Evolutionary conservation across 371 early-diverging fungal species (phyloP).

Genomic region (Mortierella sp.): DNA sequence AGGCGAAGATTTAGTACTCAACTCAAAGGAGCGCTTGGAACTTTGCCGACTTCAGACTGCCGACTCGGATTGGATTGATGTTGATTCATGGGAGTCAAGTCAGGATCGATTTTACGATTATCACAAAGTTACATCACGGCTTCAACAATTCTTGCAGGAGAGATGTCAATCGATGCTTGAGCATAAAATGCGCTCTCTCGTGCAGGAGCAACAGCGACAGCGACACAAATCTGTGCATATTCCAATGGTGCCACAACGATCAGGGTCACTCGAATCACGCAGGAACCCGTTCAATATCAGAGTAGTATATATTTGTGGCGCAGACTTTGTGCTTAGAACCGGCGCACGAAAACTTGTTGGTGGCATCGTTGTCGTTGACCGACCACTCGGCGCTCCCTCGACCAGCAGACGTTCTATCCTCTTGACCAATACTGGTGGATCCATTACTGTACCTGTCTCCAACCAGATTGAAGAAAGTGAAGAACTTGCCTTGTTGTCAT

Average conservation of each 20-base stretch:
- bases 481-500: conserved; percentile 1
- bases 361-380: conserved; percentile 50
- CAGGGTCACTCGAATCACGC: conserved; percentile 43
- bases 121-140: conserved; percentile 41
- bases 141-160: conserved; percentile 43
- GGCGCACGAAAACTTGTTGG: conserved; percentile 44
- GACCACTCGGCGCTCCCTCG: conserved; percentile 45
- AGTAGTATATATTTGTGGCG: conserved; percentile 56
- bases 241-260: conserved; percentile 44
- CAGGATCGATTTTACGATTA: conserved; percentile 36
- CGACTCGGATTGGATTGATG: conserved; percentile 57
- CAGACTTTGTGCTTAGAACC: conserved; percentile 53
- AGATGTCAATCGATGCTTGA: conserved; percentile 28
- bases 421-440: conserved; percentile 24
- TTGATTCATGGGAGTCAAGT: conserved; percentile 53
- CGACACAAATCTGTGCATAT: conserved; percentile 6
- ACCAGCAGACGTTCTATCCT: conserved; percentile 39
- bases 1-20: conserved; percentile 29
- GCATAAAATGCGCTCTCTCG: conserved; percentile 27
- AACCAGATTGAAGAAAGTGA: conserved; percentile 16
- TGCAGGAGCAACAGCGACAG: conserved; percentile 16
- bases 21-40: conserved; percentile 42
- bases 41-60: conserved; percentile 46
- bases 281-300: conserved; percentile 53
- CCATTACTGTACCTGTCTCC: conserved; percentile 36